Base-by-base conservation (phyloP, 768 basidiomycete genomes). In the Termitomyces bulborhizus region DNA sequence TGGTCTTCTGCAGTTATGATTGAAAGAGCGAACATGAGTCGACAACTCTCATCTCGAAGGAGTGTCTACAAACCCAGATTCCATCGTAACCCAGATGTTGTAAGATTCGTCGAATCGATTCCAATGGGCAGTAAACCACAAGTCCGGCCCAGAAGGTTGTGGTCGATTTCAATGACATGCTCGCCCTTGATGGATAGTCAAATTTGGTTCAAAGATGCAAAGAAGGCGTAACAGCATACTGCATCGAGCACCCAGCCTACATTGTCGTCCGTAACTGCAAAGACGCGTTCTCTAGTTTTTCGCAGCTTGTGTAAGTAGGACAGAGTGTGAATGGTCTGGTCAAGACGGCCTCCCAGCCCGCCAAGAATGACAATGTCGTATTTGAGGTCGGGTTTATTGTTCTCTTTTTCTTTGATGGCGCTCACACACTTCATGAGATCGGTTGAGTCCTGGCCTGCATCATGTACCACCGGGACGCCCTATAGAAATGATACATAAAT, bases 51-150 rank as follows among this genome's bases (percentile, higher is more conserved):
- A 32, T 58, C 40, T 18, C 16, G 24, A 56, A 15, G 24, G 56
- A 15, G 24, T 29, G 51, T 24, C 27, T 1, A 73, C 82, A 59
- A 63, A 89, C 95, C 79, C 44, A 97, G 68, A 69, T 99, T 88
- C 97, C 97, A 99, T 61, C 83, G 76, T 34, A 98, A 75, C 0
- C 97, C 97, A 1, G 71, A 78, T 0, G 94, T 98, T 3, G 88
- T 82, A n/a, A 98, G 73, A 15, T 82, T 69, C 0, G 93, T 88
- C 4, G 76, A 78, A 29, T 85, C 85, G 13, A 94, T 72, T 0
- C 95, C 97, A 3, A 98, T 80, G 1, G 97, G 97, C 9, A 99
- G 79, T n/a, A 98, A 79, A 0, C 95, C 97, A 66, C 97, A 99
- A 0, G 95, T 98, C 49, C 83, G 82, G 0, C 95, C 96, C 40